Evolutionary conservation across 495 filamentous ascomycete genomes (phyloP).

Genomic region (Xylaria grammica): DNA sequence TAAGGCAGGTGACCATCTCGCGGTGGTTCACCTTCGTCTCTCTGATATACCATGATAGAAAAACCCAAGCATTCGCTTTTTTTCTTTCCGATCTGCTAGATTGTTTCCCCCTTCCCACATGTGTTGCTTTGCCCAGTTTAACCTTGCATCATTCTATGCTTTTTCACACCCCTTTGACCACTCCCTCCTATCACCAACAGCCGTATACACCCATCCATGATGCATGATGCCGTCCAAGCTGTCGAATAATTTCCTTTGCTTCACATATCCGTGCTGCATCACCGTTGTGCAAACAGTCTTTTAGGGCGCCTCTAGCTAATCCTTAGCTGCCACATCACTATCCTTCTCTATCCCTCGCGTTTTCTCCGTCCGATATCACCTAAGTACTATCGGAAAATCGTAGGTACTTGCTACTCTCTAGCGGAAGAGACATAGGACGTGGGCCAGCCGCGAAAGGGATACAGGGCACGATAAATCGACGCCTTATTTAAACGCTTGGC

Average conservation of each 20-base stretch:
- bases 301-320: constrained; percentile 45
- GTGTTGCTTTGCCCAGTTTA: constrained; percentile 18
- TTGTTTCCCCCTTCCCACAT: constrained; percentile 19
- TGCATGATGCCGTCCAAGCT: constrained; percentile 50
- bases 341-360: constrained; percentile 29
- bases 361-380: constrained; percentile 27
- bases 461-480: constrained; percentile 3
- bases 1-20: constrained; percentile 18
- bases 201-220: constrained; percentile 38
- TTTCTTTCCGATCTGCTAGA: not conserved
- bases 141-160: constrained; percentile 8
- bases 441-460: constrained; percentile 17
- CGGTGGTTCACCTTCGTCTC: constrained; percentile 15
- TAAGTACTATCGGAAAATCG: constrained; percentile 3
- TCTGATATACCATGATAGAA: constrained; percentile 21
- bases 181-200: constrained; percentile 19
- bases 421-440: constrained; percentile 22
- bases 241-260: constrained; percentile 44
- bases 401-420: constrained; percentile 18
- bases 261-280: constrained; percentile 42
- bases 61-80: constrained; percentile 13
- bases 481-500: constrained; percentile 8
- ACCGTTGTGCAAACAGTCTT: constrained; percentile 51
- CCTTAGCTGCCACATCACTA: constrained; percentile 50
- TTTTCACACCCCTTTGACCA: constrained; percentile 17